Percentiles rank a stretch among this genome's conserved stretches.
phyloP scores from a whole-genome alignment of 2,329 filamentous ascomycete species.

The Bipolaris bicolor region DNA sequence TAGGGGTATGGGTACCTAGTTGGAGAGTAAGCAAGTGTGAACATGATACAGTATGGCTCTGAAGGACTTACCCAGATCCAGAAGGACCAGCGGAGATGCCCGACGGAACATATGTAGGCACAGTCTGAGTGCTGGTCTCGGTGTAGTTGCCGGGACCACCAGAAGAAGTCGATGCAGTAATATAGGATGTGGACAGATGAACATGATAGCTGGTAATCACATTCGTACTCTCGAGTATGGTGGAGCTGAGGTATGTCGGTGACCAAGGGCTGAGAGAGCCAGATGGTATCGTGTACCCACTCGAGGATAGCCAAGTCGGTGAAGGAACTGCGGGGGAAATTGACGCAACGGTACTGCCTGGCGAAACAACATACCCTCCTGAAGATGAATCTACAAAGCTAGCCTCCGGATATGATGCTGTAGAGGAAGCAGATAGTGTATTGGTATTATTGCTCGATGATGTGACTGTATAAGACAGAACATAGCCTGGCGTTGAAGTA shows the following conservation, averaged over 20 bases:
- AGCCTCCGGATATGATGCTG: not conserved
- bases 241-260: conserved; percentile 15
- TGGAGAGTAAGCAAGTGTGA: conserved; percentile 9
- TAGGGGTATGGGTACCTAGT: conserved; percentile 26
- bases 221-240: conserved; percentile 27
- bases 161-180: conserved; percentile 20
- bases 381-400: conserved; percentile 6
- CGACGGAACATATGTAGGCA: conserved; percentile 28
- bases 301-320: conserved; percentile 4
- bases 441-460: conserved; percentile 4
- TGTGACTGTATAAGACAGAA: not conserved
- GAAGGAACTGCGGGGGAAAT: conserved; percentile 1
- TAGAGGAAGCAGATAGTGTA: conserved; percentile 3
- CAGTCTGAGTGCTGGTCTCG: conserved; percentile 24
- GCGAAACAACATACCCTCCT: conserved; percentile 5
- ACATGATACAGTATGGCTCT: not conserved
- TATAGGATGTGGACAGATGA: conserved; percentile 28
- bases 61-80: conserved; percentile 33
- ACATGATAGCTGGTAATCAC: conserved; percentile 36
- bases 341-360: conserved; percentile 4
- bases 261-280: conserved; percentile 6
- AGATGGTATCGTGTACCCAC: not conserved
- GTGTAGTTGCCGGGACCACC: conserved; percentile 16
- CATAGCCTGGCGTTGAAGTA: conserved; percentile 6
- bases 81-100: conserved; percentile 28